phyloP scores from a whole-genome alignment of 441 rosid genomes.

The Macaranga tanarius region DNA sequence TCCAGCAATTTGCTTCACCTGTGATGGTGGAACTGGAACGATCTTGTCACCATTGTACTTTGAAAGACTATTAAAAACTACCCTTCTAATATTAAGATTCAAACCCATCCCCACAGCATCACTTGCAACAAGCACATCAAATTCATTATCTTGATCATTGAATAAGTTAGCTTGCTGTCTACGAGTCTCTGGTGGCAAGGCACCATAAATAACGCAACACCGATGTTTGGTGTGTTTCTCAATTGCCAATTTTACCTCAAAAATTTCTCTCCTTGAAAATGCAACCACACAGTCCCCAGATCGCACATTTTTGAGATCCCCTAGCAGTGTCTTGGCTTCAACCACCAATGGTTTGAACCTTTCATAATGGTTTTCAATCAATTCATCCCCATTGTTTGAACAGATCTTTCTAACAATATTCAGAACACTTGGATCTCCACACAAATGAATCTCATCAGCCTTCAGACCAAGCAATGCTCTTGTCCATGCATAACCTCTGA shows the following conservation, averaged over 20 bases:
- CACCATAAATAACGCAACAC: conserved; percentile 95
- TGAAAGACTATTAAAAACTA: conserved; percentile 66
- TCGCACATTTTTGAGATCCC: conserved; percentile 69
- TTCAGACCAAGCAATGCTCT: conserved; percentile 83
- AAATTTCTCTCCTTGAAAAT: conserved; percentile 92
- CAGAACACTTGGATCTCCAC: conserved; percentile 96
- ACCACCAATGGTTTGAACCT: conserved; percentile 88
- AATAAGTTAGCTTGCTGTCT: conserved; percentile 91
- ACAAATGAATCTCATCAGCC: conserved; percentile 94
- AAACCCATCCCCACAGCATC: conserved; percentile 98
- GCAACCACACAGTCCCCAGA: conserved; percentile 94
- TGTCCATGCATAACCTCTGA: conserved; percentile 91
- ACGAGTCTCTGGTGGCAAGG: conserved; percentile 96
- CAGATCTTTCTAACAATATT: conserved; percentile 74
- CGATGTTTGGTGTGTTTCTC: conserved; percentile 84
- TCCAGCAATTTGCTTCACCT: conserved; percentile 95
- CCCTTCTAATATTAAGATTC: conserved; percentile 90
- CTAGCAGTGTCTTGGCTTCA: conserved; percentile 81
- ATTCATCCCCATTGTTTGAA: conserved; percentile 83
- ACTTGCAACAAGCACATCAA: conserved; percentile 92
- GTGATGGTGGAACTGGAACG: conserved; percentile 81
- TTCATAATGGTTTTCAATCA: conserved; percentile 74
- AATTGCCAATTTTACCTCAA: conserved; percentile 86
- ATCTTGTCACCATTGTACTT: conserved; percentile 87
- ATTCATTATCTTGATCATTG: conserved; percentile 83